Conservation (phyloP, 495 filamentous ascomycete species). For the Talaromyces borbonicus region DNA sequence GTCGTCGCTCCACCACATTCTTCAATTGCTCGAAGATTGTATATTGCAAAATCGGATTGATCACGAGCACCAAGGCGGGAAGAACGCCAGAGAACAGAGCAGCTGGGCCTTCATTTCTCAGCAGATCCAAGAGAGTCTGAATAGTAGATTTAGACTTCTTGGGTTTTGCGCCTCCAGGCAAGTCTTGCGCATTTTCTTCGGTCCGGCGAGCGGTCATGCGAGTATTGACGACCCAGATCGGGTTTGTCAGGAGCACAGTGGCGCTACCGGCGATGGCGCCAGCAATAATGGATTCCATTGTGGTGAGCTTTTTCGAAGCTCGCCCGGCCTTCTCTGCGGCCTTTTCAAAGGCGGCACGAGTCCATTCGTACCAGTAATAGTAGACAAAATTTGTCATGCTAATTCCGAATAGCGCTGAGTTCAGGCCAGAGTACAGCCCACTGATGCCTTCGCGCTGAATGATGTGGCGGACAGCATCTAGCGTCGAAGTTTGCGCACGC, state of each 20-base stretch:
- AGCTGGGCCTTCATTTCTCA: slow-evolving; percentile 68
- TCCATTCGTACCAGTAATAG: slow-evolving; percentile 99
- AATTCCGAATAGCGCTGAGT: slow-evolving; percentile 92
- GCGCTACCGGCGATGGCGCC: slow-evolving; percentile 91
- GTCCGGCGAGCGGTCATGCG: slow-evolving; percentile 86
- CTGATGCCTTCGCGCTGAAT: slow-evolving; percentile 79
- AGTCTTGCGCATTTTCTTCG: slow-evolving; percentile 39
- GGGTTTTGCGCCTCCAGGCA: slow-evolving; percentile 23
- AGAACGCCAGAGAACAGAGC: slow-evolving; percentile 88
- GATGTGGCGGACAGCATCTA: slow-evolving; percentile 75
- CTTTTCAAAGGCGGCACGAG: slow-evolving; percentile 76
- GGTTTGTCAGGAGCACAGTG: slow-evolving; percentile 92
- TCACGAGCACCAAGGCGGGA: slow-evolving; percentile 84
- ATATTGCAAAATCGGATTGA: slow-evolving; percentile 97
- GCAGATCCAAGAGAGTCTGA: slow-evolving; percentile 63
- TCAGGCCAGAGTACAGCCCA: slow-evolving; percentile 81
- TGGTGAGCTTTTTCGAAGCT: slow-evolving; percentile 72
- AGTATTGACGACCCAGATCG: slow-evolving; percentile 98
- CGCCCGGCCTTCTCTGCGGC: slow-evolving; percentile 69
- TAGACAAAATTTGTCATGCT: slow-evolving; percentile 99
- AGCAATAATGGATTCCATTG: slow-evolving; percentile 83
- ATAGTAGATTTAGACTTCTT: slow-evolving; percentile 54
- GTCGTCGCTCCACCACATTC: slow-evolving; percentile 55
- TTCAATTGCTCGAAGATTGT: slow-evolving; percentile 98
- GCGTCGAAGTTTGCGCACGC: slow-evolving; percentile 71